phyloP scores from a whole-genome alignment of 805 yeast species.

The Suhomyces prunicola region DNA sequence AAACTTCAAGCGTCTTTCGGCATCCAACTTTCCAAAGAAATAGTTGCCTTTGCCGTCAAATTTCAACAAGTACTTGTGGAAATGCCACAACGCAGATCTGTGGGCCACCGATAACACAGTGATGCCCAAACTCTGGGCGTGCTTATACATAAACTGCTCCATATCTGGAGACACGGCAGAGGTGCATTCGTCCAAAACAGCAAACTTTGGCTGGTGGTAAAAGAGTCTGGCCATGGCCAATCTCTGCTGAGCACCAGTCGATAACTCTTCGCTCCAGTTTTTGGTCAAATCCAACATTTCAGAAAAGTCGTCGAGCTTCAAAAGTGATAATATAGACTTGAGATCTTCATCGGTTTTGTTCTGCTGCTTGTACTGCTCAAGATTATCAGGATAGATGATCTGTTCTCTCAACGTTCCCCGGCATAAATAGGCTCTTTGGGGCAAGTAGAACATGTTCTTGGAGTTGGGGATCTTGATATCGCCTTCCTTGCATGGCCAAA shows the following conservation, averaged over 20 bases:
- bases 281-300: constrained; percentile 46
- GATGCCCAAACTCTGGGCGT: constrained; percentile 75
- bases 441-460: constrained; percentile 77
- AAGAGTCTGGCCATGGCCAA: constrained; percentile 90
- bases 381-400: constrained; percentile 80
- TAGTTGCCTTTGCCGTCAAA: constrained; percentile 84
- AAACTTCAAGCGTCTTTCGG: constrained; percentile 64
- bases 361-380: constrained; percentile 49
- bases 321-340: constrained; percentile 49
- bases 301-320: constrained; percentile 57
- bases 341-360: constrained; percentile 49
- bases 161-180: constrained; percentile 88
- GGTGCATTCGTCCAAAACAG: constrained; percentile 93
- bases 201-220: constrained; percentile 88
- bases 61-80: constrained; percentile 77
- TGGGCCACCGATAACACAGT: constrained; percentile 89
- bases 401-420: constrained; percentile 82
- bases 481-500: constrained; percentile 78
- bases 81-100: constrained; percentile 88
- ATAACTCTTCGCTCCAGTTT: constrained; percentile 87
- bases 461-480: constrained; percentile 60
- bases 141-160: constrained; percentile 84
- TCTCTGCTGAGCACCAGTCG: constrained; percentile 90
- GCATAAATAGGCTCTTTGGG: constrained; percentile 87
- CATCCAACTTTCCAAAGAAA: constrained; percentile 59